Percentiles rank a stretch among this genome's conserved stretches.
phyloP scores from a whole-genome alignment of 2,329 filamentous ascomycete genomes.

The Knufia fluminis region DNA sequence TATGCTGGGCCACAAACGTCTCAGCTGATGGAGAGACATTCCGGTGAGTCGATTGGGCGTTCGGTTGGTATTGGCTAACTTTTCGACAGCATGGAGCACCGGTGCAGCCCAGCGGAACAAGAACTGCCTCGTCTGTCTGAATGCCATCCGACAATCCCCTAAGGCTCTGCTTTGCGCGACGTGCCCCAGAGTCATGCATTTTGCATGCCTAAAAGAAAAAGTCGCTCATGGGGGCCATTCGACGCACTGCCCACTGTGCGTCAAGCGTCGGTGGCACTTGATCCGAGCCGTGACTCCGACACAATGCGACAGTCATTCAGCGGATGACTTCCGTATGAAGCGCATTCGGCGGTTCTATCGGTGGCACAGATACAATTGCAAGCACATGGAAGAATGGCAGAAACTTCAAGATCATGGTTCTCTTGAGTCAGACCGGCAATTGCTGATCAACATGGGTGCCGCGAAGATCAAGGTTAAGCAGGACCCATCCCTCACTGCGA shows the following conservation, averaged over 20 bases:
- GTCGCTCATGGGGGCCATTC: not conserved
- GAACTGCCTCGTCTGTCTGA: conserved; percentile 1
- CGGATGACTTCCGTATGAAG: not conserved
- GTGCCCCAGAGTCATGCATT: not conserved
- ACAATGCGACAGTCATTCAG: not conserved
- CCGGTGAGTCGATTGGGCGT: too few relatives aligned
- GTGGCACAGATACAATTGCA: not conserved
- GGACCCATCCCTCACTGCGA: too few relatives aligned
- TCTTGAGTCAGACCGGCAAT: not conserved
- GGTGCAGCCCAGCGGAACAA: not conserved
- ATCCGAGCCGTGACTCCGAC: not conserved
- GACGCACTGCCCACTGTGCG: not conserved
- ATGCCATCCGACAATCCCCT: not conserved
- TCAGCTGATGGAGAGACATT: not conserved
- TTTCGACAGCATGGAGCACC: not conserved
- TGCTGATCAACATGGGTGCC: not conserved
- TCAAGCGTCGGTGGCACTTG: conserved; percentile 4
- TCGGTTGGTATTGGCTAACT: too few relatives aligned
- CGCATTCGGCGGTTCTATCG: not conserved
- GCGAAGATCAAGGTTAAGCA: not conserved
- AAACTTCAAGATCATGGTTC: not conserved
- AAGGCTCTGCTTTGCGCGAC: not conserved
- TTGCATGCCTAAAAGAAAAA: not conserved
- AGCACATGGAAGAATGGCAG: not conserved
- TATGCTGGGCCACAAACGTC: not conserved